Conservation (phyloP, 1,284 basidiomycete genomes). For the Violaceomyces palustris region DNA sequence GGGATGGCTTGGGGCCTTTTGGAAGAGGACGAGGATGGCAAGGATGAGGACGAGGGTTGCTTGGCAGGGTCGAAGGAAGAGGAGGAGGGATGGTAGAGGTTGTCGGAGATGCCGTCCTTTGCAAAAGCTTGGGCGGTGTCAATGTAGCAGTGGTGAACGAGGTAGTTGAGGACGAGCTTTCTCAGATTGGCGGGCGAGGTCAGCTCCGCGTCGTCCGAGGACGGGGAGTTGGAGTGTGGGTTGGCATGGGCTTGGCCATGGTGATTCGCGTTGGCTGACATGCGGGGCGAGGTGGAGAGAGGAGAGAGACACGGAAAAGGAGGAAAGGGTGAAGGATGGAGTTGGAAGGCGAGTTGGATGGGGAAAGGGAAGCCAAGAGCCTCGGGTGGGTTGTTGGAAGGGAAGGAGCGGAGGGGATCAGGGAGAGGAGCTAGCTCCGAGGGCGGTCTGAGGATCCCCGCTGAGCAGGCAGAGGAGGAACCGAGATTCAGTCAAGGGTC, state of each 20-base stretch:
- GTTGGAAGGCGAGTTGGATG: too few species aligned
- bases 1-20: not conserved
- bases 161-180: conserved; percentile 72
- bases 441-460: too few species aligned
- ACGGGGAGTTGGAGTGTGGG: not conserved
- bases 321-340: too few species aligned
- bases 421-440: too few species aligned
- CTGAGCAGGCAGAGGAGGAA: too few species aligned
- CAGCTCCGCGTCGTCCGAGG: conserved; percentile 21
- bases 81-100: conserved; percentile 10
- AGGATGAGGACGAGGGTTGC: too few species aligned
- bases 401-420: too few species aligned
- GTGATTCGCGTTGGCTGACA: conserved; percentile 1
- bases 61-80: conserved; percentile 1
- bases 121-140: conserved; percentile 68
- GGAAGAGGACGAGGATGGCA: not conserved
- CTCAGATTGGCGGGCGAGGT: conserved; percentile 48
- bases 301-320: too few species aligned
- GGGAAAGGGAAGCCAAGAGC: too few species aligned
- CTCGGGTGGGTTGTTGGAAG: too few species aligned
- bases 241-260: not conserved
- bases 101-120: conserved; percentile 58
- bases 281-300: too few species aligned
- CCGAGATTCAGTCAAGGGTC: too few species aligned
- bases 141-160: conserved; percentile 68